Percentiles rank a stretch among this genome's conserved stretches.
Evolutionary conservation across 129 eudicot genomes (phyloP).

Genomic region (Chrysanthemum makinoi): DNA sequence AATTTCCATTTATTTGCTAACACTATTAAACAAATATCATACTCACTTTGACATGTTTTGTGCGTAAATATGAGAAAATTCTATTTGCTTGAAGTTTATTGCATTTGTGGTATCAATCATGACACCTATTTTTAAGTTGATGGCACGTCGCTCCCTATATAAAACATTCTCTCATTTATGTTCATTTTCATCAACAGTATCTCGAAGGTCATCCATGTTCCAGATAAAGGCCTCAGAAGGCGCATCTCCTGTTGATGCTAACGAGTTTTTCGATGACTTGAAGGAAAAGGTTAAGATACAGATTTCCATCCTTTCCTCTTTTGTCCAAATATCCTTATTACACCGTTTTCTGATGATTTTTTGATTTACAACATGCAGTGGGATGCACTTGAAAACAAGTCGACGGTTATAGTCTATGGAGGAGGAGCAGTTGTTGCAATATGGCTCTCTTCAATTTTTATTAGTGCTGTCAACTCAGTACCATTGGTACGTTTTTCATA

Average conservation of each 20-base stretch:
- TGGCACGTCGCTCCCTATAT: not conserved
- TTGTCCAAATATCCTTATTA: not conserved
- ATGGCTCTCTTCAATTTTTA: constrained; percentile 79
- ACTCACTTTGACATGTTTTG: no score
- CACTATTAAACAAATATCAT: no score
- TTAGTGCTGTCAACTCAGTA: constrained; percentile 90
- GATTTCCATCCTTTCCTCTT: not conserved
- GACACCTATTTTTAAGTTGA: not conserved
- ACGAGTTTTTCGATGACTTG: constrained; percentile 67
- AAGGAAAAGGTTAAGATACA: constrained; percentile 66
- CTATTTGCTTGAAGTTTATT: no score
- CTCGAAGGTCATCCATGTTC: constrained; percentile 49
- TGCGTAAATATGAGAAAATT: no score
- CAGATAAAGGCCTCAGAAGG: constrained; percentile 81
- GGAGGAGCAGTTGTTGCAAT: constrained; percentile 89
- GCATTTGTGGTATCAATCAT: no score
- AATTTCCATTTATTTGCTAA: no score
- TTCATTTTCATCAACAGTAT: constrained; percentile 28
- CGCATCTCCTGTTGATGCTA: constrained; percentile 51
- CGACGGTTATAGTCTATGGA: constrained; percentile 82
- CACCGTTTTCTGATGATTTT: not conserved
- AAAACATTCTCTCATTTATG: not conserved
- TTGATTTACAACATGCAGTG: constrained; percentile 39
- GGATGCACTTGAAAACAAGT: constrained; percentile 96
- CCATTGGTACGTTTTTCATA: constrained; percentile 63